These are phyloP conservation scores for Zygosaccharomyces siamensis DNA, from an alignment of 805 yeast species.

Conservation along the genomic window DNA sequence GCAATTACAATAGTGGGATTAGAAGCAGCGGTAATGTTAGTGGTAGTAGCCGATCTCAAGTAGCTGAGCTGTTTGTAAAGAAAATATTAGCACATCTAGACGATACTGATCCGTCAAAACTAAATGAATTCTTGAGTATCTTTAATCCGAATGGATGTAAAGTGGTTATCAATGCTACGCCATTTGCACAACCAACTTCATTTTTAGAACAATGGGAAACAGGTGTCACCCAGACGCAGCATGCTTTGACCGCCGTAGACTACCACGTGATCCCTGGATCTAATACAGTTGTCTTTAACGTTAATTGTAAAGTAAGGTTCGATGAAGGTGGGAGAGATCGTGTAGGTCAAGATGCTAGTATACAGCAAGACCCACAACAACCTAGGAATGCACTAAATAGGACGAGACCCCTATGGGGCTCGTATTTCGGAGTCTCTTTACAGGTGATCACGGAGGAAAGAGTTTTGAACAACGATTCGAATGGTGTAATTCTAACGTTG, in stretches of 20 bases:
- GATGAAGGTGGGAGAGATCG: conserved; percentile 72
- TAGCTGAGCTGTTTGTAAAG: conserved; percentile 32
- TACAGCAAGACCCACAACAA: conserved; percentile 25
- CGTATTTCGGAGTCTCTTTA: conserved; percentile 64
- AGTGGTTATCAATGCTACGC: conserved; percentile 31
- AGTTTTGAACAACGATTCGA: conserved; percentile 34
- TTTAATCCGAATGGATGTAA: conserved; percentile 27
- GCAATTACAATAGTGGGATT: conserved; percentile 1
- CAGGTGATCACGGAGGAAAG: conserved; percentile 53
- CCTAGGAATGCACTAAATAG: conserved; percentile 18
- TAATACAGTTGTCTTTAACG: conserved; percentile 46
- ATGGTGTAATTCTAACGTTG: conserved; percentile 47
- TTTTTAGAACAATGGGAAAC: conserved; percentile 34
- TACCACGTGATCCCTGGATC: conserved; percentile 66
- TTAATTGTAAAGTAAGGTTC: conserved; percentile 58
- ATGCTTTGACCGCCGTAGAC: conserved; percentile 59
- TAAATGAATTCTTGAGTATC: conserved; percentile 27
- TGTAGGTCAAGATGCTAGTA: conserved; percentile 58
- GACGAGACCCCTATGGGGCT: conserved; percentile 57
- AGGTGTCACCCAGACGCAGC: conserved; percentile 45
- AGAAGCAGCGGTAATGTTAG: conserved; percentile 6
- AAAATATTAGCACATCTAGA: conserved; percentile 35
- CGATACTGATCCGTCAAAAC: conserved; percentile 30
- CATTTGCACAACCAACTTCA: conserved; percentile 28
- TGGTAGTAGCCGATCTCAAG: conserved; percentile 25